Conservation (phyloP, 176 grass and related monocot species). For the Aegilops longissima region DNA sequence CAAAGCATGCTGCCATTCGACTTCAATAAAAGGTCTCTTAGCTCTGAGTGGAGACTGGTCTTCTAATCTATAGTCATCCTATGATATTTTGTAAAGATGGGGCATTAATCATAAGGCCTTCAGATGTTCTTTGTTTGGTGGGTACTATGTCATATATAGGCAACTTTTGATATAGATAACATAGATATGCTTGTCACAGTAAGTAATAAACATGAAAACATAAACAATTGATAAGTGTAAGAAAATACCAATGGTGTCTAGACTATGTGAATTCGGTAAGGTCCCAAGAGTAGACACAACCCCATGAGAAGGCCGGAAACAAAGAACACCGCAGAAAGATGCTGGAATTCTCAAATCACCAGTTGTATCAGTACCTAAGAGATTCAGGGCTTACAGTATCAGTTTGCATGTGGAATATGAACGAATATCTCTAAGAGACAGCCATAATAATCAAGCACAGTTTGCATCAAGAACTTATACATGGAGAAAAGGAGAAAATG, state of each 20-base stretch:
- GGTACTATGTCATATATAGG: conserved; percentile 13
- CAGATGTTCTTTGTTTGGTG: background rate
- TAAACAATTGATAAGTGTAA: conserved; percentile 20
- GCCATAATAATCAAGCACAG: conserved; percentile 4
- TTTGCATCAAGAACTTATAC: conserved; percentile 16
- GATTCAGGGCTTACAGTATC: conserved; percentile 10
- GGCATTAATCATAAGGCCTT: background rate
- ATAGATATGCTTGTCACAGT: conserved; percentile 3
- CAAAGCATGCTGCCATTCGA: background rate
- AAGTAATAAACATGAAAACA: conserved; percentile 27
- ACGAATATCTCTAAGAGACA: background rate
- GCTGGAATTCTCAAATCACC: conserved; percentile 89
- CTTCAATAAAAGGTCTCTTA: conserved; percentile 8
- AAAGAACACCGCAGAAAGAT: conserved; percentile 83
- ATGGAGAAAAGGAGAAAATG: background rate
- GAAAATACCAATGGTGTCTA: conserved; percentile 81
- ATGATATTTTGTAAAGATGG: background rate
- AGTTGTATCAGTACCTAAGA: conserved; percentile 79
- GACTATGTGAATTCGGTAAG: conserved; percentile 79
- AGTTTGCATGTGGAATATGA: conserved; percentile 25
- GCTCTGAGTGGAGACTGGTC: background rate
- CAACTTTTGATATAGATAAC: conserved; percentile 15
- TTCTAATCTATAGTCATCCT: background rate
- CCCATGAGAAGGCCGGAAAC: conserved; percentile 92
- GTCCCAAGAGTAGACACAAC: conserved; percentile 70